Base-by-base conservation (phyloP, 2,329 filamentous ascomycete species). In the Pseudogymnoascus sp. region DNA sequence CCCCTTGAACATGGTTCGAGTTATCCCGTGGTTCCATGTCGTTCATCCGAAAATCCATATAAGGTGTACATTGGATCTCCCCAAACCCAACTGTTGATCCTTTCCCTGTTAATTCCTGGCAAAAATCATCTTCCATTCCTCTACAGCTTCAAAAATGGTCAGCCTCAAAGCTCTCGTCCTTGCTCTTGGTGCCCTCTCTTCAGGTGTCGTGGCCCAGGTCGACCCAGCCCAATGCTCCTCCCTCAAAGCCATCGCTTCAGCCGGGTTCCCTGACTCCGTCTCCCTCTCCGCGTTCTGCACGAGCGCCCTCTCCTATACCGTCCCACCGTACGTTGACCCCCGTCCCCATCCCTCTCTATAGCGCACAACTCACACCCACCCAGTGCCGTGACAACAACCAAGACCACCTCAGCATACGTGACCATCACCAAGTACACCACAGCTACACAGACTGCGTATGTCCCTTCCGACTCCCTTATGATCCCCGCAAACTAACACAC, bases 71-170 rank as follows among this genome's bases (percentile, higher is more conserved):
- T 19, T 33, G 29, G 50, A 35, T 56, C 46, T 53, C 50, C 50
- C 50, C n/a, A 35, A 33, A 21, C 11, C 17, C 17, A 56, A 29
- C 50, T 56, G 50, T 56, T 56, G 50, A 21, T 56, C 50, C 50
- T 15, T 56, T 56, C 50, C 50, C 4, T 21, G n/a, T 35, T 56
- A 56, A 56, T 29, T 33, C 50, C 50, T 56, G 29, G 50, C 29
- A 56, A 56, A 56, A 33, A 33, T 21, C 29, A 56, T 56, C 5
- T 9, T 15, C 29, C 50, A 56, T 10, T 19, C 29, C 11, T 56
- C 50, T 33, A 56, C 17, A 35, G 50, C 50, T 56, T 56, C 50
- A 56, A 56, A 56, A 56, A 56, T 56, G 50, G 50, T 56, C 50
- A 33, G n/a, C 29, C 50, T 56, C 50, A 56, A 56, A 35, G 29